Evolutionary conservation across 352 stramenopile species (phyloP).

Genomic region (Phytophthora gonapodyides): DNA sequence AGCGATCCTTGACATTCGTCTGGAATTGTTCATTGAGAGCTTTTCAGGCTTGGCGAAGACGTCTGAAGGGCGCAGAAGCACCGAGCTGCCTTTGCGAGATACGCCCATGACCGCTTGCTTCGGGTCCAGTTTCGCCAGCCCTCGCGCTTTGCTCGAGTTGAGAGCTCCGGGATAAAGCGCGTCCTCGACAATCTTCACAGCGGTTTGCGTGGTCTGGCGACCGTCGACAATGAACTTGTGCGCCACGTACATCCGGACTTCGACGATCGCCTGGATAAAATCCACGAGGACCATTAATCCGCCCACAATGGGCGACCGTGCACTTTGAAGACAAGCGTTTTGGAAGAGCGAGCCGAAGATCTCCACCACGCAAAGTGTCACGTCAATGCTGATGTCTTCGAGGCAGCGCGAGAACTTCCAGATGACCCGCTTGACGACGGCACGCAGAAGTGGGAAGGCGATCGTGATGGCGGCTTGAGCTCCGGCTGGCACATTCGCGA

Average conservation of each 20-base stretch:
- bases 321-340: constrained; percentile 32
- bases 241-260: constrained; percentile 29
- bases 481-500: constrained; percentile 15
- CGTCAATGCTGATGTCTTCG: constrained; percentile 41
- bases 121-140: neutral
- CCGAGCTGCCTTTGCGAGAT: neutral
- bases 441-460: constrained; percentile 22
- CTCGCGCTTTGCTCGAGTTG: constrained; percentile 10
- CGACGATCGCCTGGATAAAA: constrained; percentile 24
- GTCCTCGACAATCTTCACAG: constrained; percentile 29
- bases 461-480: constrained; percentile 26
- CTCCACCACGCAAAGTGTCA: constrained; percentile 42
- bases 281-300: constrained; percentile 27
- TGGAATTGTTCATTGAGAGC: neutral
- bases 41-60: constrained; percentile 7
- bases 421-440: constrained; percentile 10
- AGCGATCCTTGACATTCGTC: constrained; percentile 7
- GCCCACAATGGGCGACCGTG: constrained; percentile 13
- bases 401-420: constrained; percentile 28
- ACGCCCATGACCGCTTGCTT: constrained; percentile 8
- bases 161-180: constrained; percentile 16
- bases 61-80: constrained; percentile 4
- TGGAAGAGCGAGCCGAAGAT: constrained; percentile 38
- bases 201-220: constrained; percentile 15
- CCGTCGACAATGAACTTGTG: constrained; percentile 33